phyloP scores from a whole-genome alignment of 495 filamentous ascomycete genomes.

The Penicillium samsonianum region DNA sequence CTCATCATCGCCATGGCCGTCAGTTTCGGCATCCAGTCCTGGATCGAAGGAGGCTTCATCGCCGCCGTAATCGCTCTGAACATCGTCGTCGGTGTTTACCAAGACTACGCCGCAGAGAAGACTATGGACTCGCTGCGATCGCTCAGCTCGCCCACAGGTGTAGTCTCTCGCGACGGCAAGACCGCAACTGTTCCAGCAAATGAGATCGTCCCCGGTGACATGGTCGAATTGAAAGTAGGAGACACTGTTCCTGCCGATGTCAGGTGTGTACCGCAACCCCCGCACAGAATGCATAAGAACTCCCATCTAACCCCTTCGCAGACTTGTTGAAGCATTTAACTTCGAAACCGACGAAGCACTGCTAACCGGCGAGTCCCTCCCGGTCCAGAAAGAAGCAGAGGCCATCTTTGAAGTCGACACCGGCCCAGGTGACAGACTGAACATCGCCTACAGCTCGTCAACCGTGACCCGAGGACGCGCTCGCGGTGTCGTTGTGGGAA shows the following conservation, averaged over 20 bases:
- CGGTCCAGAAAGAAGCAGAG: slow-evolving; percentile 60
- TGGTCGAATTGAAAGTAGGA: slow-evolving; percentile 77
- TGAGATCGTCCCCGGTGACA: slow-evolving; percentile 63
- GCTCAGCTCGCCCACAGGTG: slow-evolving; percentile 63
- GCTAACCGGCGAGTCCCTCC: slow-evolving; percentile 76
- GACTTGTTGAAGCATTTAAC: slow-evolving; percentile 67
- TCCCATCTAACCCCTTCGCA: slow-evolving; percentile 16
- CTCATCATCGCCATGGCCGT: slow-evolving; percentile 70
- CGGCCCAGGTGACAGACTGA: slow-evolving; percentile 67
- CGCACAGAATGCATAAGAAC: not conserved
- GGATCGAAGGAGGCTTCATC: slow-evolving; percentile 72
- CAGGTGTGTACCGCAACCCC: slow-evolving; percentile 29
- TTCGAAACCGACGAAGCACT: slow-evolving; percentile 74
- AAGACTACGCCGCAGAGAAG: slow-evolving; percentile 73
- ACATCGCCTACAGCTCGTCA: slow-evolving; percentile 71
- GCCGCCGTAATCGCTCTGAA: slow-evolving; percentile 66
- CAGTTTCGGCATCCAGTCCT: slow-evolving; percentile 66
- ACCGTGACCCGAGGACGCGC: slow-evolving; percentile 72
- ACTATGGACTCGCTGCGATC: slow-evolving; percentile 71
- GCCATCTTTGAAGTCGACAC: slow-evolving; percentile 48
- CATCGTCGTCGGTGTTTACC: slow-evolving; percentile 67
- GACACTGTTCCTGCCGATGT: slow-evolving; percentile 80
- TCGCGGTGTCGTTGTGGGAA: slow-evolving; percentile 67
- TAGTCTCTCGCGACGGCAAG: slow-evolving; percentile 55
- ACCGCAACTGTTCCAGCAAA: slow-evolving; percentile 52